Conservation (phyloP, 1,139 yeast genomes). For the Chernovozyma aurita region DNA sequence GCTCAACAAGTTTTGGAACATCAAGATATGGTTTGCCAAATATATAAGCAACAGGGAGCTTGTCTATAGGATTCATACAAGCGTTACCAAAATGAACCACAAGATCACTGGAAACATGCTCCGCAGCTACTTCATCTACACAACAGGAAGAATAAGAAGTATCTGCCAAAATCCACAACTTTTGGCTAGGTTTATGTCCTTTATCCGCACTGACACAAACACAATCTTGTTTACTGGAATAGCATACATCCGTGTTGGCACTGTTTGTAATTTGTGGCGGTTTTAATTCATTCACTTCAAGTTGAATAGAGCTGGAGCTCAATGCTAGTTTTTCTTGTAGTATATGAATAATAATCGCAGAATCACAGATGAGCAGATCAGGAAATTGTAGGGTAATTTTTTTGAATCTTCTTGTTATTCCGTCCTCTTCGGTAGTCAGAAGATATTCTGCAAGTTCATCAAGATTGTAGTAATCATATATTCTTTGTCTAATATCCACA, state of each 20-base stretch:
- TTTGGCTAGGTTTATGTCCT: constrained; percentile 13
- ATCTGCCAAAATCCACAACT: constrained; percentile 81
- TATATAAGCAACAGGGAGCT: constrained; percentile 69
- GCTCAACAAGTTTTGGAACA: constrained; percentile 20
- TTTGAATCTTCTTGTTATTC: constrained; percentile 25
- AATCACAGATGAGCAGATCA: constrained; percentile 71
- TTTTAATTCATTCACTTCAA: neutral
- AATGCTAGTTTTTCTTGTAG: constrained; percentile 30
- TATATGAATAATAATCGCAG: constrained; percentile 61
- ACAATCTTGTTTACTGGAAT: neutral
- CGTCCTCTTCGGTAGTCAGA: constrained; percentile 18
- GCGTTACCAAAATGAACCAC: constrained; percentile 95
- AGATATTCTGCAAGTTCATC: constrained; percentile 41
- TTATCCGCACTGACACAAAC: neutral
- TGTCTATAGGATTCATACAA: constrained; percentile 74
- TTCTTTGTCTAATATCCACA: neutral
- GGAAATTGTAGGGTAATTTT: constrained; percentile 87
- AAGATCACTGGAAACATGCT: constrained; percentile 80
- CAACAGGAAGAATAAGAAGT: constrained; percentile 95
- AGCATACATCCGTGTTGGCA: neutral
- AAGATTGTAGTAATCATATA: constrained; percentile 45
- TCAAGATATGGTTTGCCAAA: constrained; percentile 65
- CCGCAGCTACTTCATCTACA: constrained; percentile 95
- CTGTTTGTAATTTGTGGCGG: neutral
- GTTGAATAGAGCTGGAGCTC: neutral